Evolutionary conservation across 495 filamentous ascomycete genomes (phyloP).

Genomic region (Neurospora sp.): DNA sequence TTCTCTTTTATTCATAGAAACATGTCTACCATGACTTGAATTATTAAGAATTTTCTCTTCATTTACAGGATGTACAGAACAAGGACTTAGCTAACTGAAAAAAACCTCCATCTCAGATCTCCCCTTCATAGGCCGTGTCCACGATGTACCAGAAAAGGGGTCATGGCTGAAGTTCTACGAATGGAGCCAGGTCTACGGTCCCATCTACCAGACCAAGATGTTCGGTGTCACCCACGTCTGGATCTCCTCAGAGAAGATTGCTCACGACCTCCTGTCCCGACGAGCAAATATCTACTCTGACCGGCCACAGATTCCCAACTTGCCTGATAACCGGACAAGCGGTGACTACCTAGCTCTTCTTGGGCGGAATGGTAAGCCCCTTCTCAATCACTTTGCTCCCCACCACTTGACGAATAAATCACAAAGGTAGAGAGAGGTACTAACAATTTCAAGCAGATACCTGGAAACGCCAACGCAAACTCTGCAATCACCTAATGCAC

Average conservation of each 20-base stretch:
- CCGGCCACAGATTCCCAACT: conserved; percentile 44
- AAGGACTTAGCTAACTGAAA: background rate
- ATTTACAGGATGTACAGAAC: background rate
- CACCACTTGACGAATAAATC: too few species aligned
- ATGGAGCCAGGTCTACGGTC: conserved; percentile 53
- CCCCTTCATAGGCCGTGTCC: conserved; percentile 48
- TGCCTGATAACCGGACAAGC: conserved; percentile 45
- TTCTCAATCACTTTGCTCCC: too few species aligned
- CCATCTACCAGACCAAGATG: conserved; percentile 50
- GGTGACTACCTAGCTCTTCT: conserved; percentile 47
- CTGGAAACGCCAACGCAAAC: conserved; percentile 49
- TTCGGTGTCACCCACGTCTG: conserved; percentile 49
- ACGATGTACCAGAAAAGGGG: conserved; percentile 42
- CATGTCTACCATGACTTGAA: background rate
- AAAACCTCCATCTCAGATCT: conserved; percentile 17
- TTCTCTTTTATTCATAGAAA: background rate
- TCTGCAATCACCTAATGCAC: conserved; percentile 47
- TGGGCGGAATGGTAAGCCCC: conserved; percentile 36
- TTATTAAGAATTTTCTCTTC: background rate
- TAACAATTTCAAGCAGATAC: conserved; percentile 25
- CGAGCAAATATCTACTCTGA: conserved; percentile 51
- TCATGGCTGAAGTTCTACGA: conserved; percentile 50
- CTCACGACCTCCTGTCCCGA: conserved; percentile 50
- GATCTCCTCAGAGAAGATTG: conserved; percentile 47
- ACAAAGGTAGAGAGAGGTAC: too few species aligned